Conservation (phyloP, 106 monocot species). For the Posidonia australis region DNA sequence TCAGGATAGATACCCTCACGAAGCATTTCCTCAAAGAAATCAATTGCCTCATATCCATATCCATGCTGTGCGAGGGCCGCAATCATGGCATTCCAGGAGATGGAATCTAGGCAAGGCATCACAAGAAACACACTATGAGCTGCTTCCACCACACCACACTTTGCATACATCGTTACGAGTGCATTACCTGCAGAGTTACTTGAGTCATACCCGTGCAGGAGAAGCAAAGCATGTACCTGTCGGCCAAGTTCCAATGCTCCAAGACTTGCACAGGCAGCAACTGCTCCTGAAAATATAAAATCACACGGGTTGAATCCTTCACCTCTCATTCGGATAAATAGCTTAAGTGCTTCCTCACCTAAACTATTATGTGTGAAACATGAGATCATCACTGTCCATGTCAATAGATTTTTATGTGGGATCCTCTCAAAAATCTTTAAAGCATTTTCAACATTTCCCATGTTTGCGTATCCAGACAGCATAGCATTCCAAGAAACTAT, state of each 20-base stretch:
- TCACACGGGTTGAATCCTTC: constrained; percentile 60
- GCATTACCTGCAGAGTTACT: constrained; percentile 25
- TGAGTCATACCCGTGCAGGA: constrained; percentile 49
- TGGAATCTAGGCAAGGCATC: constrained; percentile 63
- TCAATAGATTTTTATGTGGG: constrained; percentile 48
- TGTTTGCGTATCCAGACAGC: constrained; percentile 56
- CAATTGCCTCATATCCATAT: constrained; percentile 57
- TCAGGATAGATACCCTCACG: constrained; percentile 12
- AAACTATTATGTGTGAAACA: constrained; percentile 62
- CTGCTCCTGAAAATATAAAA: constrained; percentile 53
- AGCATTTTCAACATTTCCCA: constrained; percentile 35
- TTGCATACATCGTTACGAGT: constrained; percentile 27
- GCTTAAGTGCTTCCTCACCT: constrained; percentile 57
- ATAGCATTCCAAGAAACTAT: constrained; percentile 91
- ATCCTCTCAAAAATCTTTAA: constrained; percentile 36
- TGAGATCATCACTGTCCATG: constrained; percentile 86
- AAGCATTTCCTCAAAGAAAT: constrained; percentile 59
- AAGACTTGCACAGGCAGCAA: constrained; percentile 63
- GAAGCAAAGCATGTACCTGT: constrained; percentile 60
- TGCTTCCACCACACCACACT: constrained; percentile 21
- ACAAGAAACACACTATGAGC: constrained; percentile 41
- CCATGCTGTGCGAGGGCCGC: constrained; percentile 91
- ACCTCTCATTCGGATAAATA: constrained; percentile 52
- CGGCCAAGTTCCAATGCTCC: constrained; percentile 58
- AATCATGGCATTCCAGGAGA: constrained; percentile 95